Percentiles rank a stretch among this genome's conserved stretches.
Evolutionary conservation across 2,329 filamentous ascomycete genomes (phyloP).

Genomic region (Cercospora janseana): DNA sequence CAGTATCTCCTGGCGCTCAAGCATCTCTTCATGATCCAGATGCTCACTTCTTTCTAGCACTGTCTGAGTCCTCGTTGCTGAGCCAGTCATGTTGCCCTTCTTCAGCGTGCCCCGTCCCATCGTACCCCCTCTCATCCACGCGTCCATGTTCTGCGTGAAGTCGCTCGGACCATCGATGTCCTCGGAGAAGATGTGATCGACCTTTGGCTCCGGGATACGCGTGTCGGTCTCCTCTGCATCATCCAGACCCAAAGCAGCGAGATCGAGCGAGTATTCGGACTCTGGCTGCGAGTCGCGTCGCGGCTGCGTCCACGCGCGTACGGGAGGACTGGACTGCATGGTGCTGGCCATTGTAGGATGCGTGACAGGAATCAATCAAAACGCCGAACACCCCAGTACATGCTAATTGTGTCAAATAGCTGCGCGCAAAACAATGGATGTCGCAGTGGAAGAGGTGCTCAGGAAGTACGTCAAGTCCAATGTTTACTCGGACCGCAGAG

Average conservation of each 20-base stretch:
- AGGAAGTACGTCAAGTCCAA: neutral
- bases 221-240: conserved; percentile 26
- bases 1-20: neutral
- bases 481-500: conserved; percentile 5
- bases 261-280: conserved; percentile 37
- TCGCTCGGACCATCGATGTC: conserved; percentile 42
- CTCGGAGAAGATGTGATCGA: conserved; percentile 36
- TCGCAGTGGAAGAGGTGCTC: neutral
- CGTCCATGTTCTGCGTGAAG: conserved; percentile 40
- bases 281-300: conserved; percentile 27
- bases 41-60: conserved; percentile 11
- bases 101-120: conserved; percentile 3
- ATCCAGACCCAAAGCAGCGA: conserved; percentile 35
- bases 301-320: conserved; percentile 27
- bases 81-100: conserved; percentile 1
- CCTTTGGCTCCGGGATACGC: conserved; percentile 27
- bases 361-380: conserved; percentile 4
- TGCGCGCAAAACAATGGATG: neutral
- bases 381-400: conserved; percentile 4
- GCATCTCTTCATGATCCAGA: neutral
- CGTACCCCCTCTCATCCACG: conserved; percentile 29
- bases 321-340: conserved; percentile 35
- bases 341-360: conserved; percentile 3
- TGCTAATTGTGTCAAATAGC: neutral
- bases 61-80: conserved; percentile 1